A percentile compares a stretch with the other conserved stretches of the same genome.
phyloP scores from a whole-genome alignment of 805 yeast species.

The Candida adriatica region DNA sequence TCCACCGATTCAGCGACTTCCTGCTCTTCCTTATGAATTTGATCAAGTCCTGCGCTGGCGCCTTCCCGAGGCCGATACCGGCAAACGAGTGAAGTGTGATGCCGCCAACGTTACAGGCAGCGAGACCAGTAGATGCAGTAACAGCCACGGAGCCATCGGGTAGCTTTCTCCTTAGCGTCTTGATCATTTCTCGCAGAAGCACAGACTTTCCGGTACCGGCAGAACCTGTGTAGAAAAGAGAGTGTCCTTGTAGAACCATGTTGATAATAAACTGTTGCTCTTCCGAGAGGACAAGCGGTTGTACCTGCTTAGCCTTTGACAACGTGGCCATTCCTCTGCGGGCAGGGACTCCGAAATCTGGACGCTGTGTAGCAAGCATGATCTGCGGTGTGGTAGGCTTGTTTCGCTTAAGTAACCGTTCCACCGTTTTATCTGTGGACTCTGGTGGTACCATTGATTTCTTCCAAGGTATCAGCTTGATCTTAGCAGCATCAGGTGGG shows the following conservation, averaged over 20 bases:
- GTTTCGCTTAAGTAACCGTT: too few relatives aligned
- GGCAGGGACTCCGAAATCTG: neutral
- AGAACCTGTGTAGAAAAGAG: conserved; percentile 90
- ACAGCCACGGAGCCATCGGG: conserved; percentile 50
- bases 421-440: too few relatives aligned
- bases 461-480: too few relatives aligned
- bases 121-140: conserved; percentile 81
- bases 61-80: conserved; percentile 71
- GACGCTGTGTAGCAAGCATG: conserved; percentile 11
- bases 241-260: conserved; percentile 55
- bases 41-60: conserved; percentile 36
- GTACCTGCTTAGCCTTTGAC: conserved; percentile 13
- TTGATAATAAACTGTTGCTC: conserved; percentile 66
- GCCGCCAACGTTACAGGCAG: conserved; percentile 80
- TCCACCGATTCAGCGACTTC: conserved; percentile 50
- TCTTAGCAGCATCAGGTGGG: too few relatives aligned
- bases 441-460: too few relatives aligned
- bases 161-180: conserved; percentile 39
- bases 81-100: conserved; percentile 70
- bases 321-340: conserved; percentile 6
- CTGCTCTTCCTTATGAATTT: conserved; percentile 48
- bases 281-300: conserved; percentile 34
- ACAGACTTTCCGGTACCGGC: conserved; percentile 99
- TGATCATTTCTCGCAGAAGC: conserved; percentile 58
- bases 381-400: conserved; percentile 8